A percentile compares a stretch with the other conserved stretches of the same genome.
phyloP scores from a whole-genome alignment of 768 basidiomycete genomes.

The Boletellus emodensis region DNA sequence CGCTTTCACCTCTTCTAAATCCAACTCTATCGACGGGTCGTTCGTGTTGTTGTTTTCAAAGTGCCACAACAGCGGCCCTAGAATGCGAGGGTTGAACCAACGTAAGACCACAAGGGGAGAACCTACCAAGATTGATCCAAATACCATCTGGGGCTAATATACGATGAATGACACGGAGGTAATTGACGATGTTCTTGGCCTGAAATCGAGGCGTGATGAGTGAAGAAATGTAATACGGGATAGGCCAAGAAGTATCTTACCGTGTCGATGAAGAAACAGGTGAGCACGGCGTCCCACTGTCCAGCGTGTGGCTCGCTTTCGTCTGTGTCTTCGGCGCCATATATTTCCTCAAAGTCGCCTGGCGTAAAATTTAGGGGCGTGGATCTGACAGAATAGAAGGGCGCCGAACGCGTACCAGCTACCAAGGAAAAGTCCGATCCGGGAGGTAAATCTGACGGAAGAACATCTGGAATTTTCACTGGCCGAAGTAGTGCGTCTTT shows the following conservation, averaged over 20 bases:
- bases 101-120: neutral
- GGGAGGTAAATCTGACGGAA: conserved; percentile 65
- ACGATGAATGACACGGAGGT: conserved; percentile 79
- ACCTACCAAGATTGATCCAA: conserved; percentile 83
- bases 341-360: conserved; percentile 94
- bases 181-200: conserved; percentile 91
- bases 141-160: conserved; percentile 83
- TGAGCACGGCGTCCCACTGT: conserved; percentile 84
- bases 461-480: conserved; percentile 78
- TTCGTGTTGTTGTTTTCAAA: conserved; percentile 84
- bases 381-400: neutral
- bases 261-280: conserved; percentile 97
- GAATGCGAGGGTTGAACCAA: neutral
- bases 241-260: conserved; percentile 37
- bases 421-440: conserved; percentile 77
- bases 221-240: neutral
- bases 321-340: conserved; percentile 52
- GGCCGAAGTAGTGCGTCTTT: conserved; percentile 59
- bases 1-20: conserved; percentile 82
- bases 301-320: conserved; percentile 66
- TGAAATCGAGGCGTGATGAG: conserved; percentile 25
- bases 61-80: conserved; percentile 95
- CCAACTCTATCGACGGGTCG: conserved; percentile 83
- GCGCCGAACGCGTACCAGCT: conserved; percentile 52
- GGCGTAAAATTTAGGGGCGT: conserved; percentile 3